Evolutionary conservation across 2,329 filamentous ascomycete genomes (phyloP), one percentile per base, ranked within the genome.

Genomic region (Sporothrix inflata): DNA sequence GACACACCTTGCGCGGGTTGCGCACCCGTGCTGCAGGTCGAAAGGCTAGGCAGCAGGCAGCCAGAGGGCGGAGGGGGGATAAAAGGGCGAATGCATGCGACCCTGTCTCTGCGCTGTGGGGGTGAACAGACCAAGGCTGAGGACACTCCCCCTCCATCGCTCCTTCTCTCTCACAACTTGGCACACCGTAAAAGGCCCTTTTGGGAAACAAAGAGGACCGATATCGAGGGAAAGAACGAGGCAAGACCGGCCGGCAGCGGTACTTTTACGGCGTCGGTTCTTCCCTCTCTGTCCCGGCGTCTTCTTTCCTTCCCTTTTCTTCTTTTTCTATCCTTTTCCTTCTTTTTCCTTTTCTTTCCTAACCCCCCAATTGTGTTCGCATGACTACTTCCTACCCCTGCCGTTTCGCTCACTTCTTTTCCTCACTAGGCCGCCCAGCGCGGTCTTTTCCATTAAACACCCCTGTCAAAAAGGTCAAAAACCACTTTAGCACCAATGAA

Each of bases 401-500:
- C 24, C 61, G 4, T 19, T 45, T 45, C 21, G n/a, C 61, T 42
- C 57, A 61, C 61, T 12, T 45, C 38, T 27, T 19, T 49, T 66
- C 3, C 63, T 14, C 27, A 19, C 65, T 53, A 51, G 65, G 65
- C 45, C 45, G 45, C 24, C 63, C 30, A n/a, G 47, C 27, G 27
- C 45, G 49, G 30, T 55, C 34, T 55, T 34, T 69, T 49, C 66
- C 66, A 69, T 69, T 69, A 69, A 67, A 57, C 47, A 57, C 65
- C 65, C 65, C 45, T 67, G 65, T 38, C 9, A 53, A 66, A n/a
- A n/a, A n/a, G n/a, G n/a, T n/a, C n/a, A n/a, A n/a, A n/a, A 42
- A 12, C 30, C 66, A 55, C 66, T 53, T 30, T 68, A 68, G 65
- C 65, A 66, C 42, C 55, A n/a, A 24, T 53, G 9, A 24, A 53